Percentiles rank a stretch among this genome's conserved stretches.
Conservation (phyloP, 331 rosid genomes). For the Quercus tomentella region DNA sequence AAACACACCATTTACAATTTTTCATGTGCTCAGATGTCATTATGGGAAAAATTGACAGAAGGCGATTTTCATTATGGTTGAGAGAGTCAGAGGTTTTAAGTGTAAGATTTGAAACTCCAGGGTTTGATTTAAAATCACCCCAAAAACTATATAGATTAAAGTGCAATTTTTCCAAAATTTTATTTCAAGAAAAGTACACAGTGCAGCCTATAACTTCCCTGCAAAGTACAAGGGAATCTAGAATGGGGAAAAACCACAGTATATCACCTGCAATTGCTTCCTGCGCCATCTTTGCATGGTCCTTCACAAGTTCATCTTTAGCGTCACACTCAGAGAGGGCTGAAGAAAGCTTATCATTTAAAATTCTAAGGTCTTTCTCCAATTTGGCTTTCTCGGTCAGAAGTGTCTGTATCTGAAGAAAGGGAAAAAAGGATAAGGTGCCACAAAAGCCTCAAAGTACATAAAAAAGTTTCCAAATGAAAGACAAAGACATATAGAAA, state of each 20-base stretch:
- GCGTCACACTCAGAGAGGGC: conserved; percentile 55
- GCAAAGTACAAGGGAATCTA: not conserved
- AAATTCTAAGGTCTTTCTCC: conserved; percentile 57
- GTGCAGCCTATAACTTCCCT: not conserved
- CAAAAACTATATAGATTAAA: no score
- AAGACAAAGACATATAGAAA: not conserved
- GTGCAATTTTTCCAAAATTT: not conserved
- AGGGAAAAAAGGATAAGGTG: conserved; percentile 9
- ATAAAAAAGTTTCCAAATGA: not conserved
- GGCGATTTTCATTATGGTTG: no score
- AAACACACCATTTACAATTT: no score
- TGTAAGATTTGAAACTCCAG: no score
- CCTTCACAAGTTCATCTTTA: conserved; percentile 80
- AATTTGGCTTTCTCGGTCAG: conserved; percentile 61
- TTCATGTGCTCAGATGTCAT: no score
- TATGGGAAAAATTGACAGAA: no score
- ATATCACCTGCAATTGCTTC: conserved; percentile 73
- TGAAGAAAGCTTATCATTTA: conserved; percentile 62
- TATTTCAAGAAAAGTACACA: not conserved
- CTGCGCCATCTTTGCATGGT: conserved; percentile 63
- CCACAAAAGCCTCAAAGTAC: not conserved
- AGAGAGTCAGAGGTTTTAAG: no score
- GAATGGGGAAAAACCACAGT: not conserved
- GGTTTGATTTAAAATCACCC: no score
- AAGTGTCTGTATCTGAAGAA: conserved; percentile 45